Evolutionary conservation across 192 early-diverging fungal genomes (phyloP), one percentile per base, ranked within the genome.

Genomic region (Rhizoclosmatium globosum): DNA sequence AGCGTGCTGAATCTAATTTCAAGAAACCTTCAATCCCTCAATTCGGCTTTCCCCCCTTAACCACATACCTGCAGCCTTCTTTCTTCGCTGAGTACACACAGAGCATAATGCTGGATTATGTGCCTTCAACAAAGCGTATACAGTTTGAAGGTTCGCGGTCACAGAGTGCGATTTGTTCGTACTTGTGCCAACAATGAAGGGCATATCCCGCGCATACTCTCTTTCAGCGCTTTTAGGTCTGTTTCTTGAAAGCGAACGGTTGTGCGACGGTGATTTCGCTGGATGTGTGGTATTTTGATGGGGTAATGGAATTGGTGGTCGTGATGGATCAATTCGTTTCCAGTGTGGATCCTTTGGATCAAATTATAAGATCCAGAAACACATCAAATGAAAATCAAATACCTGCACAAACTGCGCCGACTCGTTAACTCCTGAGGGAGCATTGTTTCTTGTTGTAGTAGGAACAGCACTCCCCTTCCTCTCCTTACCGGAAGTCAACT

Each of bases 61-160:
- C 6, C 50, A 53, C 50, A 31, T 21, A 67, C 23, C n/a, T 44
- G 72, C 72, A 6, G 43, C 64, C 7, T 56, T 38, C 45, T 76
- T 72, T 46, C 67, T 75, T 31, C 82, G 13, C 39, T 82, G 60
- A 3, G 48, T 75, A 71, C 89, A 91, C 1, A 88, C 84, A 17
- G 85, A 83, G 74, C 89, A 91, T 45, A 90, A 74, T 2, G 82
- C 81, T 1, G 89, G 87, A 74, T 91, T 90, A 60, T 91, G 89
- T 6, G 84, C 31, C 57, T 89, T 88, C 38, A 91, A 72, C 57
- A 91, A 70, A 15, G 89, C 84, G 78, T 90, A 89, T 21, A 91
- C 86, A 19, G 74, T 76, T 67, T 91, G 89, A 42, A 91, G 74
- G 62, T 91, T 91, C 4, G 89, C 89, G 0, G 89, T 91, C 3